Conservation (phyloP, 2,329 filamentous ascomycete species). For the Nemania sp. region DNA sequence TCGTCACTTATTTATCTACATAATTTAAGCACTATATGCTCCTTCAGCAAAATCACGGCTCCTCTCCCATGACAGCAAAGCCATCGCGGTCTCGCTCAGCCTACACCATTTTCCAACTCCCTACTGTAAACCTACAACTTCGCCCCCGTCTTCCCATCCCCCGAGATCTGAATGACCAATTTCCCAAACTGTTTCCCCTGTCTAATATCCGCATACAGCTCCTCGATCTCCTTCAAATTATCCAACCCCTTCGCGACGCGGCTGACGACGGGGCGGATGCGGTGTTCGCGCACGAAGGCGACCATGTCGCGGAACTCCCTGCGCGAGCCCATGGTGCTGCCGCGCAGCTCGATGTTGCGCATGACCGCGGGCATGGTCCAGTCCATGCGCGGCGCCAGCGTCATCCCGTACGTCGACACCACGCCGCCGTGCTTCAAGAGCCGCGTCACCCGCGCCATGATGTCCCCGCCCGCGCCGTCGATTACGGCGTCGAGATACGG, state of each 20-base stretch:
- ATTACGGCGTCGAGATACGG: conserved; percentile 80
- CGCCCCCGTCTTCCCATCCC: conserved; percentile 37
- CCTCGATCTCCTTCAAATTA: conserved; percentile 77
- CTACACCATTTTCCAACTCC: not conserved
- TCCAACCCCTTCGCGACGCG: conserved; percentile 72
- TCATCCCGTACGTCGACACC: conserved; percentile 93
- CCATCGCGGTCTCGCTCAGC: too few species aligned
- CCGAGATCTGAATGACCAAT: conserved; percentile 73
- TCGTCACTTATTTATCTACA: too few species aligned
- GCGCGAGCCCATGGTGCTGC: conserved; percentile 88
- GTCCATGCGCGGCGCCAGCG: conserved; percentile 78
- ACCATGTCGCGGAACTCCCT: conserved; percentile 93
- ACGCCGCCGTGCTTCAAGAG: conserved; percentile 81
- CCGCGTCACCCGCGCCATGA: conserved; percentile 66
- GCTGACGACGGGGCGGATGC: conserved; percentile 78
- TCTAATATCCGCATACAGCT: conserved; percentile 86
- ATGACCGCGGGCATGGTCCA: conserved; percentile 83
- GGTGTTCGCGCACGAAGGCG: conserved; percentile 72
- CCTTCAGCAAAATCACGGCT: too few species aligned
- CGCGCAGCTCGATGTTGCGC: conserved; percentile 83
- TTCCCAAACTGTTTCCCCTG: conserved; percentile 88
- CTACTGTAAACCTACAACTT: conserved; percentile 46
- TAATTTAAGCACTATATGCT: too few species aligned
- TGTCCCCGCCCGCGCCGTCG: conserved; percentile 87
- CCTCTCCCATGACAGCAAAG: too few species aligned